phyloP scores from a whole-genome alignment of 108 stramenopile genomes.

The Cyclotella kingstonii region DNA sequence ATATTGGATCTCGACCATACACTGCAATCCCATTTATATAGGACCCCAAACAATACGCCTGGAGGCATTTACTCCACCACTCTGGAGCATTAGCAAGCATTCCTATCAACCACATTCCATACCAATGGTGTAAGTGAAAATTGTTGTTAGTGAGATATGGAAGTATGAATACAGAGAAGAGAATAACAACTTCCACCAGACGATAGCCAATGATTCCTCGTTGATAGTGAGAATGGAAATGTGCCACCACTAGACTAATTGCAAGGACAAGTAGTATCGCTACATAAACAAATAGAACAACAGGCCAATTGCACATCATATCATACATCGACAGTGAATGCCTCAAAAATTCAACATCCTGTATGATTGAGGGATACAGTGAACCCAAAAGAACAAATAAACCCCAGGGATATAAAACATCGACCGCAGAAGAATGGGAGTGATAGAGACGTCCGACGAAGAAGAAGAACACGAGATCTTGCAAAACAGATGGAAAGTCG shows the following conservation, averaged over 20 bases:
- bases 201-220: constrained; percentile 40
- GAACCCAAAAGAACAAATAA: constrained; percentile 27
- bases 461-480: constrained; percentile 66
- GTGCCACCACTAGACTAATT: constrained; percentile 24
- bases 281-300: constrained; percentile 57
- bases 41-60: constrained; percentile 56
- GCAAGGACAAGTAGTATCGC: constrained; percentile 37
- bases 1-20: constrained; percentile 69
- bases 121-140: constrained; percentile 82
- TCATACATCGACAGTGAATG: constrained; percentile 63
- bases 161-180: constrained; percentile 39
- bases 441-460: constrained; percentile 58
- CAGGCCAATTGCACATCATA: constrained; percentile 67
- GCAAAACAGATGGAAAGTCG: constrained; percentile 53
- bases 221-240: constrained; percentile 34
- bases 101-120: constrained; percentile 50
- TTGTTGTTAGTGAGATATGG: constrained; percentile 45
- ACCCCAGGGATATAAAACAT: constrained; percentile 46
- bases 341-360: constrained; percentile 48
- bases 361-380: constrained; percentile 50
- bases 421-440: constrained; percentile 40
- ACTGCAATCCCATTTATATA: constrained; percentile 72
- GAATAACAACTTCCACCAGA: constrained; percentile 44
- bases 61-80: constrained; percentile 50
- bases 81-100: constrained; percentile 58